These are phyloP conservation scores for Solanum acaule DNA, from an alignment of 257 asterid genomes.

Conservation along the genomic window DNA sequence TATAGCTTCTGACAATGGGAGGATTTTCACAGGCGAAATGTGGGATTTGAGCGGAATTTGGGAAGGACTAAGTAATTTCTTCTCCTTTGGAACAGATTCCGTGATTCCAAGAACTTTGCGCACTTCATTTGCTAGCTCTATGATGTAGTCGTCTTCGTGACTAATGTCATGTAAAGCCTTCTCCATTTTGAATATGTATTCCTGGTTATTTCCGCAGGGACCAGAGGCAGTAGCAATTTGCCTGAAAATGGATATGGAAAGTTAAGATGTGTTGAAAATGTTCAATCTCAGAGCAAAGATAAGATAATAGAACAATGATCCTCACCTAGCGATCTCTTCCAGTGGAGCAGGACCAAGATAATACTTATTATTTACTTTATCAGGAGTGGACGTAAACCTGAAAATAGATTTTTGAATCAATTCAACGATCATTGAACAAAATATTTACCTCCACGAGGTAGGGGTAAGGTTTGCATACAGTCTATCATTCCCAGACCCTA, in stretches of 20 bases:
- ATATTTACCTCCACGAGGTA: not conserved
- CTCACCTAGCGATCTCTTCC: constrained; percentile 38
- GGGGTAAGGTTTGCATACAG: not conserved
- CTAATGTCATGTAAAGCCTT: constrained; percentile 77
- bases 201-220: constrained; percentile 86
- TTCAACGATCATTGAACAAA: not conserved
- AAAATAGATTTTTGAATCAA: not conserved
- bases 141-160: constrained; percentile 71
- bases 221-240: constrained; percentile 94
- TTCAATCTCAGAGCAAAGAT: not conserved
- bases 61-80: constrained; percentile 13
- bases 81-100: constrained; percentile 29
- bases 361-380: constrained; percentile 62
- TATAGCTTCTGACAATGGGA: constrained; percentile 36
- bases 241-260: not conserved
- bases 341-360: constrained; percentile 90
- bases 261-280: not conserved
- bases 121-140: constrained; percentile 79
- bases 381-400: constrained; percentile 91
- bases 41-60: constrained; percentile 28
- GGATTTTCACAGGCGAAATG: constrained; percentile 35
- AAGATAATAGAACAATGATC: not conserved
- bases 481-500: not conserved
- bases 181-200: constrained; percentile 71
- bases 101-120: constrained; percentile 42